Percentiles rank a stretch among this genome's conserved stretches.
Conservation (phyloP, 805 yeast genomes). For the Cyberlindnera euphorbiae region DNA sequence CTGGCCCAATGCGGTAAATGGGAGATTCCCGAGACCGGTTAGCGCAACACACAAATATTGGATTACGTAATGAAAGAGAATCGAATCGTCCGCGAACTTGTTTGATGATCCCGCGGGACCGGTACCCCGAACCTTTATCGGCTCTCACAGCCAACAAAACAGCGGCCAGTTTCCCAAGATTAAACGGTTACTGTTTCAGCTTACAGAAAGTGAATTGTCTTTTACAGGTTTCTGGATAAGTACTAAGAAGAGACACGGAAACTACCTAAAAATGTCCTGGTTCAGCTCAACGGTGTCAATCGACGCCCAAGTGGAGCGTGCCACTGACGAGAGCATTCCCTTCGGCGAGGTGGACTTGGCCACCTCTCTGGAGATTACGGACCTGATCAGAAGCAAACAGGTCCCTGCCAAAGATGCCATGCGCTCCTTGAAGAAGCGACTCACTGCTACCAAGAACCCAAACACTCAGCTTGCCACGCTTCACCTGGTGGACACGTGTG, state of each 20-base stretch:
- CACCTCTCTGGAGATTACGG: constrained; percentile 80
- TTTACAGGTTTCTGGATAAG: too few relatives aligned
- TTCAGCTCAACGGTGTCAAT: constrained; percentile 17
- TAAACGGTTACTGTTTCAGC: too few relatives aligned
- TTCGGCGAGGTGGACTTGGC: constrained; percentile 81
- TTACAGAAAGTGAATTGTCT: too few relatives aligned
- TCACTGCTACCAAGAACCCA: constrained; percentile 65
- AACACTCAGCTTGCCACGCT: constrained; percentile 73
- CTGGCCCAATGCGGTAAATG: too few relatives aligned
- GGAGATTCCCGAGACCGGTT: too few relatives aligned
- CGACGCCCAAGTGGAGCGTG: constrained; percentile 60
- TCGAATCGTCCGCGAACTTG: too few relatives aligned
- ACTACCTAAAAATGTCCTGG: constrained; percentile 25
- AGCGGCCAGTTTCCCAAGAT: too few relatives aligned
- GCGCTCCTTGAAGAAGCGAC: constrained; percentile 74
- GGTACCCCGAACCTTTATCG: too few relatives aligned
- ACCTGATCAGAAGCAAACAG: constrained; percentile 75
- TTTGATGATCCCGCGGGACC: neutral
- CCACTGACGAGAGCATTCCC: constrained; percentile 88
- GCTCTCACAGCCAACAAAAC: too few relatives aligned
- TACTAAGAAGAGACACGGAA: too few relatives aligned
- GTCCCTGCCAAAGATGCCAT: constrained; percentile 78
- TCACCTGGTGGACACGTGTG: constrained; percentile 77
- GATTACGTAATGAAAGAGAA: too few relatives aligned
- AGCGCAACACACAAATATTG: too few relatives aligned